Conservation (phyloP, 75 land plant species). For the Adiantum capillusveneris region DNA sequence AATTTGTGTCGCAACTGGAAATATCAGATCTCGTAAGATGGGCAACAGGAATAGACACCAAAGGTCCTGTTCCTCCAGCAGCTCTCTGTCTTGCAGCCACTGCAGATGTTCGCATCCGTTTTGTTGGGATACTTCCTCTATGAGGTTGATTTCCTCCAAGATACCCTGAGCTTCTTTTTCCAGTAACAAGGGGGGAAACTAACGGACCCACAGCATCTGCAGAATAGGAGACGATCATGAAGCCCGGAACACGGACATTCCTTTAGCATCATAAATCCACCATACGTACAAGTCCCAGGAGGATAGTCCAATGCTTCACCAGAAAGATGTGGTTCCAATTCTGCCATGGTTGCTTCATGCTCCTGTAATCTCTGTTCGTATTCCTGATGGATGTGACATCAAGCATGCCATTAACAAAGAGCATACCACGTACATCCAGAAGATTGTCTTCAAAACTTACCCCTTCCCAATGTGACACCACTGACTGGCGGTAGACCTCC, state of each 20-base stretch:
- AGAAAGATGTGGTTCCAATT: slow-evolving; percentile 19
- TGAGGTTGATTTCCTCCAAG: slow-evolving; percentile 13
- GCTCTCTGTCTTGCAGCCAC: slow-evolving; percentile 59
- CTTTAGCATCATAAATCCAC: not conserved
- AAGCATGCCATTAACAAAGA: not conserved
- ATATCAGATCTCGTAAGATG: slow-evolving; percentile 44
- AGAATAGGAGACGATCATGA: not conserved
- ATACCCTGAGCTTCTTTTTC: slow-evolving; percentile 45
- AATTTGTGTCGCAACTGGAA: slow-evolving; percentile 76
- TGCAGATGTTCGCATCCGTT: slow-evolving; percentile 70
- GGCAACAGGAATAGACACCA: slow-evolving; percentile 8
- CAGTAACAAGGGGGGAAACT: slow-evolving; percentile 18
- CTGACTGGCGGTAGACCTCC: slow-evolving; percentile 57
- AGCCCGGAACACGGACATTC: not conserved
- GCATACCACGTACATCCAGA: not conserved
- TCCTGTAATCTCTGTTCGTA: slow-evolving; percentile 13
- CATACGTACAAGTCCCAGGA: slow-evolving; percentile 10
- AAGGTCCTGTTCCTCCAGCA: slow-evolving; percentile 21
- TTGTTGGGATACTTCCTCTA: slow-evolving; percentile 53
- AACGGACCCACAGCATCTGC: slow-evolving; percentile 1
- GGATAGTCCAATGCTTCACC: slow-evolving; percentile 20
- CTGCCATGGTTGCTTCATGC: slow-evolving; percentile 15
- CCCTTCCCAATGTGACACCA: slow-evolving; percentile 60
- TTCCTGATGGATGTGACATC: slow-evolving; percentile 10
- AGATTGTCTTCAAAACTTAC: slow-evolving; percentile 1